Base-by-base conservation (phyloP, 2,329 filamentous ascomycete species). In the Fusarium verticillioides region DNA sequence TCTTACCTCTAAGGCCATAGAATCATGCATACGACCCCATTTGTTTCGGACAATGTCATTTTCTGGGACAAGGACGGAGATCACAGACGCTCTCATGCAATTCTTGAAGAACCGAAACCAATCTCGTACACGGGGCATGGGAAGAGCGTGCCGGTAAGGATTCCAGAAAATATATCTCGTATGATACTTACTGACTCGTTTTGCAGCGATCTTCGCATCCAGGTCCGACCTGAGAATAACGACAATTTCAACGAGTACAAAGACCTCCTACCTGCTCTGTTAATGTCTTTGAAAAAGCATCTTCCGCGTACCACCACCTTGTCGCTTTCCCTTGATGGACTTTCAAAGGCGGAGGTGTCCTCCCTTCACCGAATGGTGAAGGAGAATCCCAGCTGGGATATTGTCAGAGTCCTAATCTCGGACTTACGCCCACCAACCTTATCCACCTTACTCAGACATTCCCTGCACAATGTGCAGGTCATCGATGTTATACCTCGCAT, bases 21-120 rank as follows among this genome's bases (percentile, higher is more conserved):
- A 37, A 8, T 2, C 5, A 4, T 19, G 5, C 3, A 2, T 12
- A 0, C 7, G 6, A 1, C 8, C 0, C 13, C 23, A 16, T 3
- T 6, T 37, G 0, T 53, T 53, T 2, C n/a, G 19, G 0, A 9
- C 6, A 0, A 28, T 53, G 9, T 1, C 5, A 0, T 39, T 53
- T 3, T 4, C 5, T 4, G 34, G 50, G 0, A 23, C 23, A 0
- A 11, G 23, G 3, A 4, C 13, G 9, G 13, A 5, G 1, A 16
- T 39, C 1, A 7, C 23, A 0, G 34, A 28, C 3, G 10, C 9
- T 0, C 34, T 53, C 0, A n/a, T 53, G 12, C 7, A 10, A 2
- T 53, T 39, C 9, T 23, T 53, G 1, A 6, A 15, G 1, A 28
- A n/a, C 8, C 1, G 8, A 0, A 12, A 12, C 7, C 13, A 26